Percentiles rank a stretch among this genome's conserved stretches.
Evolutionary conservation across 2,329 filamentous ascomycete species (phyloP).

Genomic region (Diaporthe ilicicola): DNA sequence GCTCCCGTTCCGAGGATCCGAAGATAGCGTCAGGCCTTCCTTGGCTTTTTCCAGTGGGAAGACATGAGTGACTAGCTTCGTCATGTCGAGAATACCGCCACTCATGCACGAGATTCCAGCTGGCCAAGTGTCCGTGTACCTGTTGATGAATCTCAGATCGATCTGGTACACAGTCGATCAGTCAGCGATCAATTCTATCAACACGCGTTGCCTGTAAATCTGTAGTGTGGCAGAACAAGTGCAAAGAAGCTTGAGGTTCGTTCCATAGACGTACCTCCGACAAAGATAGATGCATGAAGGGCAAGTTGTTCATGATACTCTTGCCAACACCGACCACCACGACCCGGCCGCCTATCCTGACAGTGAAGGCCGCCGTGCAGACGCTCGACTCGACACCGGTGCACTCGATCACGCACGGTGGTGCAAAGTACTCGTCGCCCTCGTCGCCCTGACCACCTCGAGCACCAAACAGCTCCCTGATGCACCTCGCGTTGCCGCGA

Average conservation of each 20-base stretch:
- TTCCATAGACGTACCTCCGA: constrained; percentile 56
- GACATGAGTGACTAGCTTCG: constrained; percentile 68
- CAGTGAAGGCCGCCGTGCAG: constrained; percentile 64
- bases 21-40: constrained; percentile 63
- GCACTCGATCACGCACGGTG: constrained; percentile 69
- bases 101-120: constrained; percentile 68
- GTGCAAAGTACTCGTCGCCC: constrained; percentile 62
- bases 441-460: constrained; percentile 31
- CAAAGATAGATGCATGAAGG: constrained; percentile 72
- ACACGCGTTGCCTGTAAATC: not conserved
- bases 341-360: constrained; percentile 65
- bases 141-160: constrained; percentile 74
- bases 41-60: constrained; percentile 69
- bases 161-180: constrained; percentile 53
- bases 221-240: not conserved
- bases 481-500: constrained; percentile 59
- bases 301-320: constrained; percentile 69
- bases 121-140: constrained; percentile 76
- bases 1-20: constrained; percentile 59
- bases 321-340: constrained; percentile 72
- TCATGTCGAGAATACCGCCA: constrained; percentile 68
- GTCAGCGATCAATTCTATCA: not conserved
- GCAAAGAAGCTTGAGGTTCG: too few relatives aligned
- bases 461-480: constrained; percentile 61
- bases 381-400: constrained; percentile 73